Evolutionary conservation across 2,329 filamentous ascomycete species (phyloP), one percentile per base, ranked within the genome.

Genomic region (Daldinia eschscholtzii): DNA sequence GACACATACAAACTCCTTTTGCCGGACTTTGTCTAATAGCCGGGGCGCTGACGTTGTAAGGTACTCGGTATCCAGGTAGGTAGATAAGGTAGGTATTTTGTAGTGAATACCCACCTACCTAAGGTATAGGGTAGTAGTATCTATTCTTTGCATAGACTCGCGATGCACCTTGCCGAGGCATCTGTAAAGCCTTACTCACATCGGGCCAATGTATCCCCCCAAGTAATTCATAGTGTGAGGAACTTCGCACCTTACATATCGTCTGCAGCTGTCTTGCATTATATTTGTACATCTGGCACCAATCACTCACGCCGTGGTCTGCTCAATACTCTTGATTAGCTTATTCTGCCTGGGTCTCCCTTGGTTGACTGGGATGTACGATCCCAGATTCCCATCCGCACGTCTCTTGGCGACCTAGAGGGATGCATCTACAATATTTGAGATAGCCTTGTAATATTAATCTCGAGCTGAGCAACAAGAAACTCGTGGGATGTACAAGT

Each of bases 281-380:
- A 55, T 56, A 67, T 63, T 46, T 67, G 65, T 46, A 67, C 56
- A 60, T 67, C 67, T 70, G 64, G 64, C 70, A 70, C 70, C 70
- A 71, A 71, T 70, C 70, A 64, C 13, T 20, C 53, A 61, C 28
- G 67, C 30, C 64, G 55, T 61, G 61, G 58, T 57, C 44, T 39
- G 28, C n/a, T 41, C 44, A 56, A 20, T 39, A 33, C 35, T 64
- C 48, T 52, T 70, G 53, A 57, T 65, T 70, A 62, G 64, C 61
- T 56, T 63, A 44, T 30, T 10, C 26, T 50, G 35, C 6, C 57
- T 55, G 37, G 33, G 52, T 41, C 50, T 41, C 52, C 52, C 56
- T 66, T 57, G 37, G 56, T 63, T 28, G 56, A 53, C 61, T 59
- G 23, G 53, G 46, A 61, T 71, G 58, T 66, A 70, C 67, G 57